These are phyloP conservation scores for Liquidambar formosana DNA, from an alignment of 164 flowering plant species.

Conservation along the genomic window DNA sequence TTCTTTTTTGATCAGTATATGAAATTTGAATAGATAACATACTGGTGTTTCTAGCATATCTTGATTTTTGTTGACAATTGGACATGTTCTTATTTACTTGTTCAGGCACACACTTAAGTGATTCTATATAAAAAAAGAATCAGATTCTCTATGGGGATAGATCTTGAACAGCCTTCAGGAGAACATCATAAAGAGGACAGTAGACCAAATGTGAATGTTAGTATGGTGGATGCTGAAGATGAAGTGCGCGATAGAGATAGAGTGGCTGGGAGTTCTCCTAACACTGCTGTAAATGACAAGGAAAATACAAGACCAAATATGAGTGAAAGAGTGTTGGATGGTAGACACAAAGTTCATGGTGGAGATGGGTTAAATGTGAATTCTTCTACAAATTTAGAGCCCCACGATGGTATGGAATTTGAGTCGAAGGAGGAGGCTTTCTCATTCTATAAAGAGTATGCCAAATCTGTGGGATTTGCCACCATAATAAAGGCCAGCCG, in stretches of 20 bases:
- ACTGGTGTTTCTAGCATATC: neutral
- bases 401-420: neutral
- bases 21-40: neutral
- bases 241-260: conserved; percentile 8
- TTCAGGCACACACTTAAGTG: neutral
- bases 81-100: neutral
- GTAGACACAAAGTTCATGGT: neutral
- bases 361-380: conserved; percentile 19
- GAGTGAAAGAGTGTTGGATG: neutral
- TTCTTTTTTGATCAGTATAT: neutral
- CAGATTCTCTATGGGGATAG: conserved; percentile 18
- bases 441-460: neutral
- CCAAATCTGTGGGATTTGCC: neutral
- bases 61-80: neutral
- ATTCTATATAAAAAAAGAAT: neutral
- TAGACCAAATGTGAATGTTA: conserved; percentile 7
- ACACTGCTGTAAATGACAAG: neutral
- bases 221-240: conserved; percentile 5
- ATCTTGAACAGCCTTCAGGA: conserved; percentile 29
- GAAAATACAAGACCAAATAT: conserved; percentile 17
- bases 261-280: conserved; percentile 3
- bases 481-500: neutral
- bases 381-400: conserved; percentile 3
- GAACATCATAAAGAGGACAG: conserved; percentile 12
- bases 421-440: neutral